phyloP scores from a whole-genome alignment of 352 stramenopile species.

The Globisporangium paddicum region DNA sequence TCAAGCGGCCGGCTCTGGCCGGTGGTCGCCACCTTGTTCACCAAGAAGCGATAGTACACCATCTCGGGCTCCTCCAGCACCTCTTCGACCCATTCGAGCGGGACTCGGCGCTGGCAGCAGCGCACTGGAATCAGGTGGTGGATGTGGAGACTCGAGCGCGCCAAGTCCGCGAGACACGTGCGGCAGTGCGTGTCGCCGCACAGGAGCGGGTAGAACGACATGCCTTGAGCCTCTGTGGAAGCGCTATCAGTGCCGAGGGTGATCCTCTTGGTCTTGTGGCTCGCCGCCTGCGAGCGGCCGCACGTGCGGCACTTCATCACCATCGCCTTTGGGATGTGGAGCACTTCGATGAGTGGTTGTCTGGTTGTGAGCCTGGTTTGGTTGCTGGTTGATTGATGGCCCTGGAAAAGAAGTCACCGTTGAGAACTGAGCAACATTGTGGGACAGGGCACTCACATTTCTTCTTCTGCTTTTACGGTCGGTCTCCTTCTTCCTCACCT shows the following conservation, averaged over 20 bases:
- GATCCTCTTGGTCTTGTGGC: too few species aligned
- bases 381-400: neutral
- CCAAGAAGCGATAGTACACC: conserved; percentile 36
- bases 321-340: neutral
- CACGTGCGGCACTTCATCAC: too few species aligned
- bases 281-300: too few species aligned
- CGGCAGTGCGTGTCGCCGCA: conserved; percentile 39
- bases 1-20: neutral
- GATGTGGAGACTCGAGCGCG: conserved; percentile 17
- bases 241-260: neutral
- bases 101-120: conserved; percentile 34
- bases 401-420: neutral
- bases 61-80: conserved; percentile 33
- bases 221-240: too few species aligned
- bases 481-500: neutral
- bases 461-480: neutral
- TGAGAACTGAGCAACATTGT: neutral
- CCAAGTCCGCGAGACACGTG: conserved; percentile 18
- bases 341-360: neutral
- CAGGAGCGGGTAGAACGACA: conserved; percentile 25
- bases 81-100: conserved; percentile 19
- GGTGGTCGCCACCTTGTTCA: neutral
- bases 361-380: neutral
- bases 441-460: neutral
- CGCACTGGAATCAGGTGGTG: conserved; percentile 20